Percentiles rank a stretch among this genome's conserved stretches.
These are phyloP conservation scores for Westerdykella ornata DNA, from an alignment of 2,329 filamentous ascomycete species.

Conservation along the genomic window DNA sequence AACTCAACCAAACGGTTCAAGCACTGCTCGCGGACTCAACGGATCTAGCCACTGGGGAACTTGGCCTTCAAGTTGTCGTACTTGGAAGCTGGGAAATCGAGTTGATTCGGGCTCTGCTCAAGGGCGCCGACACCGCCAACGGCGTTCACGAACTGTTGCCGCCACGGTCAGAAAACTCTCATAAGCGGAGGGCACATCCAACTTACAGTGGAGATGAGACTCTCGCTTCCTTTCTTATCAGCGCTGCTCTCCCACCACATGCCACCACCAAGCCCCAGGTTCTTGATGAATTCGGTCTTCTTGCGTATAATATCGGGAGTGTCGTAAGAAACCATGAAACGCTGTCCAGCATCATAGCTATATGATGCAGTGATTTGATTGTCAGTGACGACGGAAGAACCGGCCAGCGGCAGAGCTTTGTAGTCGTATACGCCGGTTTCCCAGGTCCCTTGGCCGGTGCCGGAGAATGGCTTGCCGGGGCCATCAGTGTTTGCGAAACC, in stretches of 20 bases:
- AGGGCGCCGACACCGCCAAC: constrained; percentile 51
- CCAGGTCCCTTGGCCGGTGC: constrained; percentile 30
- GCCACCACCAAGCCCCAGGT: constrained; percentile 28
- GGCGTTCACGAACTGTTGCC: constrained; percentile 42
- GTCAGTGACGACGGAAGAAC: constrained; percentile 20
- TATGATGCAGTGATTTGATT: constrained; percentile 21
- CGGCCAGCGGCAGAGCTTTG: constrained; percentile 28
- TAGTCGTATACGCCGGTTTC: constrained; percentile 35
- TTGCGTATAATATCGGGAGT: constrained; percentile 26
- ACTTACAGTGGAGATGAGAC: constrained; percentile 30
- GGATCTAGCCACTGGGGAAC: constrained; percentile 2
- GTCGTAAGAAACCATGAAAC: constrained; percentile 30
- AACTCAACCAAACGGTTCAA: too few relatives aligned
- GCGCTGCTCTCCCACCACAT: constrained; percentile 37
- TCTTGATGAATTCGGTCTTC: constrained; percentile 24
- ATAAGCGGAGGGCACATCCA: not conserved
- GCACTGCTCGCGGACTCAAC: too few relatives aligned
- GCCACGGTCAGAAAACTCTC: not conserved
- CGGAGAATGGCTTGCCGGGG: constrained; percentile 26
- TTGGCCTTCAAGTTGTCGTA: constrained; percentile 63
- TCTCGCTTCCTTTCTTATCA: constrained; percentile 28
- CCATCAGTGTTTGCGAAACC: constrained; percentile 31
- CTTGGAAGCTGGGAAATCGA: constrained; percentile 59
- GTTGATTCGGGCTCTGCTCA: constrained; percentile 51
- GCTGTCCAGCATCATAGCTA: constrained; percentile 22